Evolutionary conservation across 768 basidiomycete species (phyloP).

Genomic region (Boletellus sp.): DNA sequence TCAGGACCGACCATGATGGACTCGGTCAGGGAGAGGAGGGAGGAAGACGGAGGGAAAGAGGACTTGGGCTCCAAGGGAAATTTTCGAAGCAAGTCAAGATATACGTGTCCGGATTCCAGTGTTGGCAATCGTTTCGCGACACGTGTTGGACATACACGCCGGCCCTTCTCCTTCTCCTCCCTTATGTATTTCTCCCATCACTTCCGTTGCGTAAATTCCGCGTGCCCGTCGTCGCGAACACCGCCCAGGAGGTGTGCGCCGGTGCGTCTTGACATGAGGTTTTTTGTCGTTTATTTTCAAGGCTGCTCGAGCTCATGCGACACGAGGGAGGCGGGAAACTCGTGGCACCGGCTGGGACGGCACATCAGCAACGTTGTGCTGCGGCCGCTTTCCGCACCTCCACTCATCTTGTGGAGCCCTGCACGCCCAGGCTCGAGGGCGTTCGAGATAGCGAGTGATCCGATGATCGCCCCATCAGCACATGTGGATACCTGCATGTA

Average conservation of each 20-base stretch:
- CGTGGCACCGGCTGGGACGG: not conserved
- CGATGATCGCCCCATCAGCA: conserved; percentile 10
- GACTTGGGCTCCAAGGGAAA: conserved; percentile 32
- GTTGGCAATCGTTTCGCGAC: conserved; percentile 28
- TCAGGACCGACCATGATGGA: conserved; percentile 27
- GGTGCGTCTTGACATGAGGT: not conserved
- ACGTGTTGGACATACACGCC: conserved; percentile 38
- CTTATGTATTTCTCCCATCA: conserved; percentile 20
- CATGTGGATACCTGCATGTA: conserved; percentile 22
- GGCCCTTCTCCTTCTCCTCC: conserved; percentile 13
- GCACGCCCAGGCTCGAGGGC: conserved; percentile 23
- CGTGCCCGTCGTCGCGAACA: conserved; percentile 13
- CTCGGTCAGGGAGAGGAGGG: conserved; percentile 23
- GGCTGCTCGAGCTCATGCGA: conserved; percentile 3
- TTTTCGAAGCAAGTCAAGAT: conserved; percentile 36
- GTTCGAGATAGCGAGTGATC: conserved; percentile 4
- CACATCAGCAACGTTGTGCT: not conserved
- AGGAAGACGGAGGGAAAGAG: conserved; percentile 26
- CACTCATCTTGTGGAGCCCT: conserved; percentile 3
- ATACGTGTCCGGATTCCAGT: conserved; percentile 31
- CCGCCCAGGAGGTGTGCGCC: conserved; percentile 2
- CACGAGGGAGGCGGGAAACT: conserved; percentile 1
- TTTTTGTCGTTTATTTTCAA: not conserved
- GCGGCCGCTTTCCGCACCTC: not conserved
- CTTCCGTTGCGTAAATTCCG: conserved; percentile 29